phyloP scores from a whole-genome alignment of 2,329 filamentous ascomycete species.

The Lasiodiplodia sp. region DNA sequence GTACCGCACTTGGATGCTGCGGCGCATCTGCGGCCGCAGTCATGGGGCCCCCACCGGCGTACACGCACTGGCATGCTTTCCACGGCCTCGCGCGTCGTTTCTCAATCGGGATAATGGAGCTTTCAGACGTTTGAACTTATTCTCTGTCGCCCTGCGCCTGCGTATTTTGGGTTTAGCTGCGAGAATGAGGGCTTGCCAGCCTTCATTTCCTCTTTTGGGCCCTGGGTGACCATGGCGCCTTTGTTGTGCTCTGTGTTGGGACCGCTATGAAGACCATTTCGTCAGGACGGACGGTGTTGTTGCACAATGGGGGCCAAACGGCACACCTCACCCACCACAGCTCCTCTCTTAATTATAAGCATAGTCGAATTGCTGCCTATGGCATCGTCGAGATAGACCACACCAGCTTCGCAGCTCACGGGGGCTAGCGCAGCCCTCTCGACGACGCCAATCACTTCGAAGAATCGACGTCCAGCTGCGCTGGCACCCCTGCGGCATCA shows the following conservation, averaged over 20 bases:
- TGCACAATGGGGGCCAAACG: slow-evolving; percentile 10
- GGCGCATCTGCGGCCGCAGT: slow-evolving; percentile 5
- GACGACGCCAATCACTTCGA: neutral
- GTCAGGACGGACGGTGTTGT: neutral
- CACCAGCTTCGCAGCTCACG: neutral
- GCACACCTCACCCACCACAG: neutral
- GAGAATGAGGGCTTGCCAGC: neutral
- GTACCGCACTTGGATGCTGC: neutral
- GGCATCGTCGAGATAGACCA: neutral
- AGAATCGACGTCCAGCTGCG: neutral
- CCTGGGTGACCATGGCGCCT: neutral
- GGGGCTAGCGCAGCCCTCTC: neutral
- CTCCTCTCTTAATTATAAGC: neutral
- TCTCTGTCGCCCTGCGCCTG: neutral
- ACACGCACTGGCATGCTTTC: neutral
- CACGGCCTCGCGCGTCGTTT: slow-evolving; percentile 13
- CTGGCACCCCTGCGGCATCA: neutral
- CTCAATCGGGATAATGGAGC: slow-evolving; percentile 21
- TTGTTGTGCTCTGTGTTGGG: neutral
- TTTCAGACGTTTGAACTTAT: slow-evolving; percentile 26
- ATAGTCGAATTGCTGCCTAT: neutral
- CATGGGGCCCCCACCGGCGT: slow-evolving; percentile 3
- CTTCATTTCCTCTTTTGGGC: neutral
- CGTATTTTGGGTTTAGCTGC: slow-evolving; percentile 9
- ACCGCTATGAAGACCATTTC: neutral